Conservation (phyloP, 1,284 basidiomycete species). For the Naganishia sp. region DNA sequence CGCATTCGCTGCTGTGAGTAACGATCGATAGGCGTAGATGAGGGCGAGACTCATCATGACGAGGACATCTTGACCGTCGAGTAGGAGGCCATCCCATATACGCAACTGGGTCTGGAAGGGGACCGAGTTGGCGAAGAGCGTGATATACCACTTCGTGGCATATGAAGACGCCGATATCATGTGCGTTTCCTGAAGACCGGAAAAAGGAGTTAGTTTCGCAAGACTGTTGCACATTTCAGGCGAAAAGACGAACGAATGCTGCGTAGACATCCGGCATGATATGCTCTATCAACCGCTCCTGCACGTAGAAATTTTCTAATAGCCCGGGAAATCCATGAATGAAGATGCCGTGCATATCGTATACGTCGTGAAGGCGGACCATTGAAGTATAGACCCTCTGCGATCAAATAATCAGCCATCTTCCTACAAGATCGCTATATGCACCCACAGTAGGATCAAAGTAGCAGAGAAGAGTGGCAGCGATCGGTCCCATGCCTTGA, state of each 20-base stretch:
- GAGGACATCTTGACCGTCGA: constrained; percentile 88
- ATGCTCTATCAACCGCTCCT: constrained; percentile 79
- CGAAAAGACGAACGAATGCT: constrained; percentile 62
- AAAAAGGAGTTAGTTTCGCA: neutral
- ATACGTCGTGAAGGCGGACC: constrained; percentile 81
- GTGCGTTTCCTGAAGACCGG: constrained; percentile 63
- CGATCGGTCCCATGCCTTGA: constrained; percentile 98
- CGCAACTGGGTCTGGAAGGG: constrained; percentile 93
- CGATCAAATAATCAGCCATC: neutral
- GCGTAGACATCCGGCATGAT: constrained; percentile 86
- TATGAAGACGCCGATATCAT: constrained; percentile 91
- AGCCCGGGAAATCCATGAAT: constrained; percentile 93
- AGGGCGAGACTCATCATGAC: constrained; percentile 81
- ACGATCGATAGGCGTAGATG: constrained; percentile 65
- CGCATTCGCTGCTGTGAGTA: constrained; percentile 54
- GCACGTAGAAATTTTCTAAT: constrained; percentile 89
- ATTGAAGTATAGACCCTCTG: constrained; percentile 77
- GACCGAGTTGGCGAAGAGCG: constrained; percentile 90
- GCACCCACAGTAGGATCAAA: constrained; percentile 71
- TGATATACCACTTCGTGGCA: constrained; percentile 99
- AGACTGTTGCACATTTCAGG: neutral
- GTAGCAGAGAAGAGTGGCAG: constrained; percentile 91
- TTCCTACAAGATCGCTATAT: too few relatives aligned
- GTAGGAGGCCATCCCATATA: constrained; percentile 88
- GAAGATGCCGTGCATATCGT: constrained; percentile 85